A percentile compares a stretch with the other conserved stretches of the same genome.
These are phyloP conservation scores for Fusarium pseudograminearum DNA, from an alignment of 2,329 filamentous ascomycete species.

Conservation along the genomic window DNA sequence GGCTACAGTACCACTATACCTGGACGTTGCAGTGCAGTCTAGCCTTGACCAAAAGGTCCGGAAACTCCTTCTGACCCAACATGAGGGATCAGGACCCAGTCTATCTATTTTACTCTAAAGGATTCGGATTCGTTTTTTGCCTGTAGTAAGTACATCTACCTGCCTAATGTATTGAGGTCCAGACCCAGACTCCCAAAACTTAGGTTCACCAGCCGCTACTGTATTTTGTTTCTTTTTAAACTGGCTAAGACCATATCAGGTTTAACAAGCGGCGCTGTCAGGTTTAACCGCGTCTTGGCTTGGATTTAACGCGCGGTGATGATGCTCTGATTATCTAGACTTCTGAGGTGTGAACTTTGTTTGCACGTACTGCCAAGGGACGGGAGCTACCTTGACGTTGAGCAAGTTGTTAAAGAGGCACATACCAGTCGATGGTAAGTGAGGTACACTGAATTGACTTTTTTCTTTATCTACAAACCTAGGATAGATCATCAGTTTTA, in stretches of 20 bases:
- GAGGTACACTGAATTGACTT: not conserved
- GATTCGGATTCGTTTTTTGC: slow-evolving; percentile 14
- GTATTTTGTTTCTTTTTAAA: slow-evolving; percentile 8
- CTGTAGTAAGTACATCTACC: slow-evolving; percentile 11
- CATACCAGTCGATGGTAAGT: no score
- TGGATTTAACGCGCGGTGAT: not conserved
- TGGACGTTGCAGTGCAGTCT: slow-evolving; percentile 10
- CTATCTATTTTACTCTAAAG: not conserved
- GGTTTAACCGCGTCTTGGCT: slow-evolving; percentile 1
- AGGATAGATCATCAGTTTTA: not conserved
- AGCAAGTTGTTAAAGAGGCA: no score
- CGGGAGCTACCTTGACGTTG: not conserved
- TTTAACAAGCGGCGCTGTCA: not conserved
- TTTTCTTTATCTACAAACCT: not conserved
- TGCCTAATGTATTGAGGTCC: not conserved
- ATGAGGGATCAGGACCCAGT: not conserved
- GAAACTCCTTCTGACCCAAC: not conserved
- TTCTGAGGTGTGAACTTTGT: slow-evolving; percentile 43
- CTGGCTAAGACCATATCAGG: not conserved
- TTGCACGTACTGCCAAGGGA: slow-evolving; percentile 1
- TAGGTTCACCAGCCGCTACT: slow-evolving; percentile 6
- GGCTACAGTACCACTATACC: slow-evolving; percentile 11
- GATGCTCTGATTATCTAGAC: slow-evolving; percentile 14
- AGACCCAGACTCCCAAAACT: not conserved
- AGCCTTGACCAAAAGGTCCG: not conserved